These are phyloP conservation scores for Elsinoe batatas DNA, from an alignment of 2,329 filamentous ascomycete species.

Conservation along the genomic window DNA sequence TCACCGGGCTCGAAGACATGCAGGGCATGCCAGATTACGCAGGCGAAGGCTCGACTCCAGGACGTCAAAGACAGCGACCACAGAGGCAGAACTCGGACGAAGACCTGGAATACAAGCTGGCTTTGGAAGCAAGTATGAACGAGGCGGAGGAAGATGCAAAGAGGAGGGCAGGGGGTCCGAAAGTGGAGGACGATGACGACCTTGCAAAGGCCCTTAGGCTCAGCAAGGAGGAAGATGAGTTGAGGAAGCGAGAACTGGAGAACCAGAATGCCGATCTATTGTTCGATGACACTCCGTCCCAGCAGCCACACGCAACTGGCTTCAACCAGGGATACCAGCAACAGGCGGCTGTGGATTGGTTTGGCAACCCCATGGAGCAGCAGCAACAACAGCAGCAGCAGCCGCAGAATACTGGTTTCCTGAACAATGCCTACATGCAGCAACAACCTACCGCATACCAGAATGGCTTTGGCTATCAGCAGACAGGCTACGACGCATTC, in stretches of 20 bases:
- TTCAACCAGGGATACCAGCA: constrained; percentile 98
- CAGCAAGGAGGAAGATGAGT: constrained; percentile 87
- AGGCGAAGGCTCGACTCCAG: constrained; percentile 28
- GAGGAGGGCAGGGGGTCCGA: constrained; percentile 46
- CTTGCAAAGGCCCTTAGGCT: constrained; percentile 89
- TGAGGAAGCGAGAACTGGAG: constrained; percentile 76
- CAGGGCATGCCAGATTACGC: constrained; percentile 37
- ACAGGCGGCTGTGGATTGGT: constrained; percentile 91
- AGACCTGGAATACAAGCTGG: constrained; percentile 80
- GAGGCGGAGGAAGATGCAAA: constrained; percentile 87
- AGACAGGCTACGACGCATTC: constrained; percentile 53
- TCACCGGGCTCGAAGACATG: constrained; percentile 83
- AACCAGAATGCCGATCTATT: constrained; percentile 73
- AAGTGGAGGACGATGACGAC: constrained; percentile 62
- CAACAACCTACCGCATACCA: constrained; percentile 54
- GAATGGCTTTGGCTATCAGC: constrained; percentile 62
- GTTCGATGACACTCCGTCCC: constrained; percentile 69
- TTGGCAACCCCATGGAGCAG: constrained; percentile 84
- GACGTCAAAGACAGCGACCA: constrained; percentile 34
- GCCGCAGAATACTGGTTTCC: constrained; percentile 56
- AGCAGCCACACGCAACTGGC: constrained; percentile 63
- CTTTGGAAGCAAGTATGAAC: constrained; percentile 87
- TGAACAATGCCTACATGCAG: constrained; percentile 56
- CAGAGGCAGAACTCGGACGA: constrained; percentile 52
- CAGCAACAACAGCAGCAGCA: constrained; percentile 49